These are phyloP conservation scores for Morella rubra DNA, from an alignment of 306 rosid species.

Conservation along the genomic window DNA sequence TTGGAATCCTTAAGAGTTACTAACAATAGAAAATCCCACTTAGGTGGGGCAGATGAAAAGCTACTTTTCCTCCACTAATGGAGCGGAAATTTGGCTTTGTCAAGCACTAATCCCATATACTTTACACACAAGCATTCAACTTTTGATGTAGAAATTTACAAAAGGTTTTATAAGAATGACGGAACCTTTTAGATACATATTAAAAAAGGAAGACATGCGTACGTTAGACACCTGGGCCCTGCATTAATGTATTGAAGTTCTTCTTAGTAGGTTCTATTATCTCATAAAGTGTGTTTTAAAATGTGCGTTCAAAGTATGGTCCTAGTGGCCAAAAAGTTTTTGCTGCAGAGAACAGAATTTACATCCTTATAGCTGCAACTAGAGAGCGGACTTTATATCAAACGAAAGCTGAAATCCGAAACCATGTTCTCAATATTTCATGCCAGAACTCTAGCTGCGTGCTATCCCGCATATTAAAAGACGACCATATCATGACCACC, in stretches of 20 bases:
- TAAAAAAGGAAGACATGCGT: conserved; percentile 58
- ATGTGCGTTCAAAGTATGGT: conserved; percentile 53
- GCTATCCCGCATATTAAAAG: conserved; percentile 3
- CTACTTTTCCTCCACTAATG: conserved; percentile 55
- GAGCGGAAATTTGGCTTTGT: conserved; percentile 47
- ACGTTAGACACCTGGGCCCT: conserved; percentile 54
- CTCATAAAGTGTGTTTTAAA: conserved; percentile 42
- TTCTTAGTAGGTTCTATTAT: conserved; percentile 35
- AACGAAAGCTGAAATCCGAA: background rate
- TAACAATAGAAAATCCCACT: conserved; percentile 75
- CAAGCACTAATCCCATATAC: conserved; percentile 45
- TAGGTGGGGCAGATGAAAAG: conserved; percentile 50
- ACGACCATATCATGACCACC: conserved; percentile 23
- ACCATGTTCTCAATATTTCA: background rate
- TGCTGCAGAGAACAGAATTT: too few relatives aligned
- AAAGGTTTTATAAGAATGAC: conserved; percentile 43
- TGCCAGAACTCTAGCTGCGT: background rate
- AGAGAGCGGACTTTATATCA: too few relatives aligned
- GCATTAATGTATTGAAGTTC: conserved; percentile 42
- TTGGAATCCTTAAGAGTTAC: conserved; percentile 66
- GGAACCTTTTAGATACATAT: conserved; percentile 38
- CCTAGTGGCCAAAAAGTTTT: too few relatives aligned
- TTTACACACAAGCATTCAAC: conserved; percentile 66
- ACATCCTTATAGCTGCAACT: too few relatives aligned
- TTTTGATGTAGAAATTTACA: conserved; percentile 43